Percentiles rank a stretch among this genome's conserved stretches.
phyloP scores from a whole-genome alignment of 768 basidiomycete genomes.

The Xerocomus potaroensis region DNA sequence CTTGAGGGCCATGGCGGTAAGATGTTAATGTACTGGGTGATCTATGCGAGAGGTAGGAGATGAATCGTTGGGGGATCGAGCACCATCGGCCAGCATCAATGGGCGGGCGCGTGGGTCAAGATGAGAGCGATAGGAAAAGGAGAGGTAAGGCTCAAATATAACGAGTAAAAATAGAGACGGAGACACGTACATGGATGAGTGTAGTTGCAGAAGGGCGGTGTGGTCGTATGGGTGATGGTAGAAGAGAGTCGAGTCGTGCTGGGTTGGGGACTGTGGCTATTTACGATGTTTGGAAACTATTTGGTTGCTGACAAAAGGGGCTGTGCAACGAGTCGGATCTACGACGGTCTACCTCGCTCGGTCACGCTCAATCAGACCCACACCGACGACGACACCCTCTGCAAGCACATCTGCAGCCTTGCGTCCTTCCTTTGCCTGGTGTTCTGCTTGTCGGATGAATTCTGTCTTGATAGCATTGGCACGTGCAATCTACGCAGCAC shows the following conservation, averaged over 20 bases:
- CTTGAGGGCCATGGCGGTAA: conserved; percentile 80
- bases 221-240: conserved; percentile 27
- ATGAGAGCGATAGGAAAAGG: too few species aligned
- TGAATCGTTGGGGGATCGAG: conserved; percentile 29
- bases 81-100: conserved; percentile 38
- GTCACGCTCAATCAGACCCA: conserved; percentile 68
- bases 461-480: conserved; percentile 70
- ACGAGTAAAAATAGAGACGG: too few species aligned
- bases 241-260: conserved; percentile 17
- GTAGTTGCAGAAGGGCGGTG: conserved; percentile 1
- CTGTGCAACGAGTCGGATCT: conserved; percentile 12
- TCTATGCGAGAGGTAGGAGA: conserved; percentile 11
- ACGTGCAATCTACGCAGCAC: conserved; percentile 54
- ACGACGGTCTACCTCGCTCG: conserved; percentile 12
- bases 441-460: conserved; percentile 61
- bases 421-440: conserved; percentile 62
- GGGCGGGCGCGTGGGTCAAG: conserved; percentile 1
- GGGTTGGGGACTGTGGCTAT: conserved; percentile 28
- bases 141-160: too few species aligned
- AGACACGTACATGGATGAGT: conserved; percentile 11
- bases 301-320: conserved; percentile 36
- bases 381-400: conserved; percentile 68
- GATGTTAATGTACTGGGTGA: conserved; percentile 7
- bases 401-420: conserved; percentile 69
- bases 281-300: conserved; percentile 35